Percentiles rank a stretch among this genome's conserved stretches.
Conservation (phyloP, 2,329 filamentous ascomycete genomes). For the Pseudogymnoascus sp. region DNA sequence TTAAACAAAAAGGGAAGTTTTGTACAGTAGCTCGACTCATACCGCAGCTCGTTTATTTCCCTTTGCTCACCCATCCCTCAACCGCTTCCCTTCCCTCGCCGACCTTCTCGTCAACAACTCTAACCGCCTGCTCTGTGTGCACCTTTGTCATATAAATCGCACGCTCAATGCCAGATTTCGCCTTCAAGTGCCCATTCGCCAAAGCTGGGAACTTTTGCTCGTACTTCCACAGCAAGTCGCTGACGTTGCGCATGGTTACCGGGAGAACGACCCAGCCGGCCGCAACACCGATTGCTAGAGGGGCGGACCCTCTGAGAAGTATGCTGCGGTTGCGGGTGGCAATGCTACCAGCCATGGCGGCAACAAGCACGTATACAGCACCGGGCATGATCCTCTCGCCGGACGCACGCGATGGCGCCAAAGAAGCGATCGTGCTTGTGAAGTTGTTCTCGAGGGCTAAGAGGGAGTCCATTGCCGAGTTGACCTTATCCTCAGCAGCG, state of each 20-base stretch:
- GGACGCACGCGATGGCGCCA: conserved; percentile 78
- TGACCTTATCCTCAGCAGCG: conserved; percentile 73
- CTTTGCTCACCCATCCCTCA: conserved; percentile 88
- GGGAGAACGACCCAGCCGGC: conserved; percentile 82
- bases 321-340: conserved; percentile 82
- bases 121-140: conserved; percentile 63
- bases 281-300: conserved; percentile 71
- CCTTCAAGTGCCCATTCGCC: conserved; percentile 70
- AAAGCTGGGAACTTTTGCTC: conserved; percentile 83
- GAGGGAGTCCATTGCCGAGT: conserved; percentile 70
- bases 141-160: conserved; percentile 68
- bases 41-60: conserved; percentile 32
- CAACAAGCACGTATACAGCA: conserved; percentile 83
- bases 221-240: conserved; percentile 82
- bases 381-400: conserved; percentile 88
- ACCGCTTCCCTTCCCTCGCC: conserved; percentile 66
- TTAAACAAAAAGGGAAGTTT: conserved; percentile 8
- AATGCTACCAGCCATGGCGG: conserved; percentile 92
- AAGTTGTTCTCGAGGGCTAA: conserved; percentile 85
- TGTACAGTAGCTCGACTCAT: conserved; percentile 1
- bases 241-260: conserved; percentile 82
- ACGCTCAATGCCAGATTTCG: conserved; percentile 62
- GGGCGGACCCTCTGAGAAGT: conserved; percentile 68
- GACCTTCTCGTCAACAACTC: conserved; percentile 76
- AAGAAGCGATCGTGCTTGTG: conserved; percentile 78